Conservation (phyloP, 176 grass and related monocot genomes). For the Oryza meridionalis region DNA sequence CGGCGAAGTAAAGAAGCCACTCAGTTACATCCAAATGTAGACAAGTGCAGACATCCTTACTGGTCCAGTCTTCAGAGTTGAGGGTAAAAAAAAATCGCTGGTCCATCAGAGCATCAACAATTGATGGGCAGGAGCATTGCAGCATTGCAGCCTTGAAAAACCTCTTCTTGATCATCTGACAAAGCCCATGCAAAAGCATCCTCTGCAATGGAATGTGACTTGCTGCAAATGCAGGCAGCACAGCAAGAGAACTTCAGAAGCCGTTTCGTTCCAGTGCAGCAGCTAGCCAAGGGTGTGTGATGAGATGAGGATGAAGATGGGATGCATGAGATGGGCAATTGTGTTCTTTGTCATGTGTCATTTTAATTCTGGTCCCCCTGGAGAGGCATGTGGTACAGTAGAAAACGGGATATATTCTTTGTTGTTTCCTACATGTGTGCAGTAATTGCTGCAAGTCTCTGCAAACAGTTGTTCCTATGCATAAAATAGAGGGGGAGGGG, state of each 20-base stretch:
- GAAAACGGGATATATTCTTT: slow-evolving; percentile 33
- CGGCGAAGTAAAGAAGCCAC: background rate
- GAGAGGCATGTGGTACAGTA: slow-evolving; percentile 43
- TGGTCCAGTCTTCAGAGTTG: slow-evolving; percentile 14
- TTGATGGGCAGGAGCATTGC: slow-evolving; percentile 35
- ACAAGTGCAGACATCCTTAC: too few relatives aligned
- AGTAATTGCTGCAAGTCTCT: slow-evolving; percentile 33
- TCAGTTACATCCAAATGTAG: background rate
- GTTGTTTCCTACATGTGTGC: slow-evolving; percentile 26
- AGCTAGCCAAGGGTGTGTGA: background rate
- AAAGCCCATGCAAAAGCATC: background rate
- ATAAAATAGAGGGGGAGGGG: slow-evolving; percentile 23
- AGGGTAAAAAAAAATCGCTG: background rate
- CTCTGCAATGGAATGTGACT: background rate
- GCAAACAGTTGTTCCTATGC: slow-evolving; percentile 12
- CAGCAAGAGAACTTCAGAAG: background rate
- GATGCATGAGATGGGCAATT: background rate
- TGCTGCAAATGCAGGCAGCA: background rate
- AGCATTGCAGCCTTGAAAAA: background rate
- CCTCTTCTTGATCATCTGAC: background rate
- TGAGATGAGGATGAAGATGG: background rate
- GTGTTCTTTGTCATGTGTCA: slow-evolving; percentile 29
- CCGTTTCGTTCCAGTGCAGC: background rate
- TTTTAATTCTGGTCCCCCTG: slow-evolving; percentile 33
- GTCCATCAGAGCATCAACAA: slow-evolving; percentile 54